Evolutionary conservation across 441 rosid genomes (phyloP).

Genomic region (Mallotus repandus): DNA sequence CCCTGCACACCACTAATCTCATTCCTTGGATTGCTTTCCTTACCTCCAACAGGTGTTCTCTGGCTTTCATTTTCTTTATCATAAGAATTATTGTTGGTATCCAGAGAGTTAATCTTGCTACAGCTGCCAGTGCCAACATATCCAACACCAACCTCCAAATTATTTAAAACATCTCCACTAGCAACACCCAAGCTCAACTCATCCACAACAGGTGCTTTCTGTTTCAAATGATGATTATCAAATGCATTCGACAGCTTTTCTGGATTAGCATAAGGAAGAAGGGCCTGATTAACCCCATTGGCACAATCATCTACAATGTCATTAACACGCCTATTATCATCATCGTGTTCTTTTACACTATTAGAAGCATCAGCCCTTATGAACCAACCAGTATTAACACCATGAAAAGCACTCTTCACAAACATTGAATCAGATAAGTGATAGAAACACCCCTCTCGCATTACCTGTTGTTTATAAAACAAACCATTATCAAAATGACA

Average conservation of each 20-base stretch:
- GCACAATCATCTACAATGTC: slow-evolving; percentile 10
- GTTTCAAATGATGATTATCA: slow-evolving; percentile 16
- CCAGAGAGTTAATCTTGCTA: slow-evolving; percentile 3
- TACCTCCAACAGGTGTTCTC: slow-evolving; percentile 1
- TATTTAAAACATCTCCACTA: slow-evolving; percentile 8
- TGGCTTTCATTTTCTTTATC: slow-evolving; percentile 13
- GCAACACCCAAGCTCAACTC: slow-evolving; percentile 14
- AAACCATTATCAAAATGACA: not conserved
- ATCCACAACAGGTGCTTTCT: slow-evolving; percentile 10
- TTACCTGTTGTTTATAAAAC: slow-evolving; percentile 36
- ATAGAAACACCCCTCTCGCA: slow-evolving; percentile 46
- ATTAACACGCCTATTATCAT: slow-evolving; percentile 10
- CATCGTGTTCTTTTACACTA: slow-evolving; percentile 17
- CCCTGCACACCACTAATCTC: slow-evolving; percentile 14
- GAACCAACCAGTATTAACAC: slow-evolving; percentile 44
- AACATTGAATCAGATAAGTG: slow-evolving; percentile 50
- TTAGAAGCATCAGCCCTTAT: slow-evolving; percentile 47
- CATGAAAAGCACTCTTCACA: slow-evolving; percentile 48
- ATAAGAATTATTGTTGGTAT: not conserved
- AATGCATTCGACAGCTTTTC: slow-evolving; percentile 14
- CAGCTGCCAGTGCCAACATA: not conserved
- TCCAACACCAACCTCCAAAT: slow-evolving; percentile 20
- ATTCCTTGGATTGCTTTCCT: slow-evolving; percentile 8
- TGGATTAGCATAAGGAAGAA: slow-evolving; percentile 14
- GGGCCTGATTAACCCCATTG: slow-evolving; percentile 17